These are phyloP conservation scores for Cicer pinnatifidum DNA, from an alignment of 306 rosid genomes.

Conservation along the genomic window DNA sequence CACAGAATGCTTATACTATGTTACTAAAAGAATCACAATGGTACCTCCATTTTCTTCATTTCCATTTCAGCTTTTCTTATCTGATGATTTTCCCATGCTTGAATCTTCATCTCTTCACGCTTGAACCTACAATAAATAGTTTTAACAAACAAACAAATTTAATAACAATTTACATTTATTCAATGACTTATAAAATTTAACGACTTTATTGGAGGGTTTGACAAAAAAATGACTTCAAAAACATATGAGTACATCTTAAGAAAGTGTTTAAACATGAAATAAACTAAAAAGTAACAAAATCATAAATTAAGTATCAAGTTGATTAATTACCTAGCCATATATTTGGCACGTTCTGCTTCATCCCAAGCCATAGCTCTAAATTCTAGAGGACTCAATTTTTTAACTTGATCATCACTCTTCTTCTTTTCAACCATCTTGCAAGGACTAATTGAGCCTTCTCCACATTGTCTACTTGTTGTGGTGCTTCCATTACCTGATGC, in stretches of 20 bases:
- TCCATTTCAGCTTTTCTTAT: slow-evolving; percentile 95
- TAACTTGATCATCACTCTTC: slow-evolving; percentile 56
- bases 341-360: slow-evolving; percentile 93
- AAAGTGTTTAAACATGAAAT: background rate
- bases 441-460: slow-evolving; percentile 50
- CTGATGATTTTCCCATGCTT: slow-evolving; percentile 95
- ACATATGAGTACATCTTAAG: slow-evolving; percentile 27
- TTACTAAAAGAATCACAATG: background rate
- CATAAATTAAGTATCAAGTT: background rate
- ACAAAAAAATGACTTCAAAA: background rate
- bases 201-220: too few relatives aligned
- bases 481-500: slow-evolving; percentile 5
- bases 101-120: slow-evolving; percentile 94
- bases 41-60: slow-evolving; percentile 94
- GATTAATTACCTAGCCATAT: slow-evolving; percentile 73
- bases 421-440: slow-evolving; percentile 49
- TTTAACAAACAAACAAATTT: slow-evolving; percentile 23
- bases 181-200: background rate
- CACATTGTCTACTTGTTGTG: slow-evolving; percentile 42
- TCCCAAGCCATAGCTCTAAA: slow-evolving; percentile 92
- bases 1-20: background rate
- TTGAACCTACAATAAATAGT: slow-evolving; percentile 63
- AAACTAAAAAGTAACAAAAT: background rate
- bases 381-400: slow-evolving; percentile 66
- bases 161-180: background rate